Evolutionary conservation across 2,329 filamentous ascomycete genomes (phyloP).

Genomic region (Penicillium sp.): DNA sequence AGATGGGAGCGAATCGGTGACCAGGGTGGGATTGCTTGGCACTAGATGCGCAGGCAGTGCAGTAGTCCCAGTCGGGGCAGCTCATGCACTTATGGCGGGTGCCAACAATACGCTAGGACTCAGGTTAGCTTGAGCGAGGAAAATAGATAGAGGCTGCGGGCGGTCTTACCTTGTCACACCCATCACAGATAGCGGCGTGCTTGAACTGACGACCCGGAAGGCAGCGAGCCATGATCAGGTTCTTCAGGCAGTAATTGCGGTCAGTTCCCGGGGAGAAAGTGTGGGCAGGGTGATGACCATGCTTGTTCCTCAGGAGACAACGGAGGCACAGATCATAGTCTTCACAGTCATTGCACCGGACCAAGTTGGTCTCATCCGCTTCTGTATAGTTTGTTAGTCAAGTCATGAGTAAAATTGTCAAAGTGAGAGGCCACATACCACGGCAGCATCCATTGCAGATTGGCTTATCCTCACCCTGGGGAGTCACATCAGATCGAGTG

Average conservation of each 20-base stretch:
- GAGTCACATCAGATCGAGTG: slow-evolving; percentile 21
- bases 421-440: slow-evolving; percentile 47
- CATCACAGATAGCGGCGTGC: slow-evolving; percentile 92
- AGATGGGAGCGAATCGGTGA: slow-evolving; percentile 89
- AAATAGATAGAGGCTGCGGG: background rate
- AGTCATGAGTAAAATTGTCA: slow-evolving; percentile 4
- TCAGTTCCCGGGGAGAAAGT: slow-evolving; percentile 65
- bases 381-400: slow-evolving; percentile 51
- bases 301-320: slow-evolving; percentile 76
- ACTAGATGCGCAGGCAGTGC: slow-evolving; percentile 71
- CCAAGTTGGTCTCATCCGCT: slow-evolving; percentile 75
- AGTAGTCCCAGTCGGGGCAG: slow-evolving; percentile 98
- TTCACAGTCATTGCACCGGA: slow-evolving; percentile 82
- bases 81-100: slow-evolving; percentile 95
- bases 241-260: slow-evolving; percentile 62
- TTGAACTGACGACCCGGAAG: slow-evolving; percentile 76
- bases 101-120: slow-evolving; percentile 72
- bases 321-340: slow-evolving; percentile 90
- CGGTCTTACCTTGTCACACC: slow-evolving; percentile 73
- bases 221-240: slow-evolving; percentile 69
- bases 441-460: slow-evolving; percentile 69
- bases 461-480: slow-evolving; percentile 36
- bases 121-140: slow-evolving; percentile 14
- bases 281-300: slow-evolving; percentile 91
- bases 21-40: slow-evolving; percentile 73